Evolutionary conservation across 441 rosid species (phyloP), one percentile per base, ranked within the genome.

Genomic region (Lepidium campestre): DNA sequence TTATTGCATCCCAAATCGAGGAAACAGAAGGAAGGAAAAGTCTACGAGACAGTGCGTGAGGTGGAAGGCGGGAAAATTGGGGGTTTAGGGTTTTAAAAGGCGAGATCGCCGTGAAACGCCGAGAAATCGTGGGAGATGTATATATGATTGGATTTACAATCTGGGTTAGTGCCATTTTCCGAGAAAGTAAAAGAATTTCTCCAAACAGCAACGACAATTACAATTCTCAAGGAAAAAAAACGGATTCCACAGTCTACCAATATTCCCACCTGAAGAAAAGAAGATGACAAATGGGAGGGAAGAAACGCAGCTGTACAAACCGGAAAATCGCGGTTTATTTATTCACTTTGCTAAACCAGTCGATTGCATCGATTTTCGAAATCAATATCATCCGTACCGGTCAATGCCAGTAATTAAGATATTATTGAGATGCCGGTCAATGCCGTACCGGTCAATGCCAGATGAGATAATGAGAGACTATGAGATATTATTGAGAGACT

Each of bases 1-100:
- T 90, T 18, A 90, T 68, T 14, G 98, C 93, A 60, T 81, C 89
- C 98, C 97, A 93, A 49, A 90, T 76, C 11, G 90, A 83, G 48
- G 96, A 85, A 20, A 86, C 97, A 1, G 93, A 83, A 31, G 97
- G 87, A 27, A 87, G 72, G 68, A 88, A 73, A 71, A 83, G 15
- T 74, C 96, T 85, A 57, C 94, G 78, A 17, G 93, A 77, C 47
- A 85, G 49, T n/a, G 68, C 35, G 9, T 77, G 85, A 7, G 71
- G 62, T 48, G 77, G 54, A 50, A 58, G 67, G 18, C 47, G 75
- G 83, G 69, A 75, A 79, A 72, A 12, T 61, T 61, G 61, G 77
- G 70, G 74, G 61, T 36, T 55, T 62, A 69, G 75, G 34, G 81
- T 40, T 60, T 41, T 25, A 20, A 76, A 66, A 41, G 82, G 69